Conservation (phyloP, 306 rosid species). For the Sicyos baderoa region DNA sequence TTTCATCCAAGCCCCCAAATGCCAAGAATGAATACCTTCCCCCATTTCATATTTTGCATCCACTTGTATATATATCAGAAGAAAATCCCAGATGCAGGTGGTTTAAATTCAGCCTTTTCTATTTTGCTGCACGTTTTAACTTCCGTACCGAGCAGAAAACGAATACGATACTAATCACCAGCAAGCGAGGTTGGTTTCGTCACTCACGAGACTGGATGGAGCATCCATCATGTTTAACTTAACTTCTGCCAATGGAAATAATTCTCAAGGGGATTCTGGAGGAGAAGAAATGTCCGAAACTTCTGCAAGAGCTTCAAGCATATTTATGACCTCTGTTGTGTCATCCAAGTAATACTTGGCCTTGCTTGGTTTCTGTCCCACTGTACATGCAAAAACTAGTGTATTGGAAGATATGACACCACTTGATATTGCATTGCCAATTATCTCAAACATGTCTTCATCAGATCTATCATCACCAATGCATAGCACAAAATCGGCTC, state of each 20-base stretch:
- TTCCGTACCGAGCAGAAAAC: slow-evolving; percentile 13
- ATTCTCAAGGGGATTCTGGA: slow-evolving; percentile 25
- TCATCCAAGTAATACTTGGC: slow-evolving; percentile 66
- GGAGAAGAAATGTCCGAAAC: slow-evolving; percentile 33
- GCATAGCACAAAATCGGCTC: slow-evolving; percentile 53
- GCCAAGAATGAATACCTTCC: not conserved
- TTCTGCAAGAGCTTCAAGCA: slow-evolving; percentile 53
- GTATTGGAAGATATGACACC: slow-evolving; percentile 33
- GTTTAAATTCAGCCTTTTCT: slow-evolving; percentile 5
- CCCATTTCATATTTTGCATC: slow-evolving; percentile 8
- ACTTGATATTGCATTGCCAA: slow-evolving; percentile 32
- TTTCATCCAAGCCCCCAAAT: not conserved
- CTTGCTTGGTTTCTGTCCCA: slow-evolving; percentile 70
- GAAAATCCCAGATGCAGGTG: not conserved
- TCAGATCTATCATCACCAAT: slow-evolving; percentile 66
- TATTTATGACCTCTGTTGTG: slow-evolving; percentile 42
- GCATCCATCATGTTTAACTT: not conserved
- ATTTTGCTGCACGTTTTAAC: slow-evolving; percentile 9
- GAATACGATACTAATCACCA: slow-evolving; percentile 13
- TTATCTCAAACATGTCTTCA: slow-evolving; percentile 64
- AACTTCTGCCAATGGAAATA: not conserved
- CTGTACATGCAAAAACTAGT: slow-evolving; percentile 51
- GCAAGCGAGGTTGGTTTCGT: not conserved
- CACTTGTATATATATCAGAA: slow-evolving; percentile 1
- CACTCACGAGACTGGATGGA: not conserved